These are phyloP conservation scores for Neocatenulostroma microsporum DNA, from an alignment of 2,329 filamentous ascomycete species.

Conservation along the genomic window DNA sequence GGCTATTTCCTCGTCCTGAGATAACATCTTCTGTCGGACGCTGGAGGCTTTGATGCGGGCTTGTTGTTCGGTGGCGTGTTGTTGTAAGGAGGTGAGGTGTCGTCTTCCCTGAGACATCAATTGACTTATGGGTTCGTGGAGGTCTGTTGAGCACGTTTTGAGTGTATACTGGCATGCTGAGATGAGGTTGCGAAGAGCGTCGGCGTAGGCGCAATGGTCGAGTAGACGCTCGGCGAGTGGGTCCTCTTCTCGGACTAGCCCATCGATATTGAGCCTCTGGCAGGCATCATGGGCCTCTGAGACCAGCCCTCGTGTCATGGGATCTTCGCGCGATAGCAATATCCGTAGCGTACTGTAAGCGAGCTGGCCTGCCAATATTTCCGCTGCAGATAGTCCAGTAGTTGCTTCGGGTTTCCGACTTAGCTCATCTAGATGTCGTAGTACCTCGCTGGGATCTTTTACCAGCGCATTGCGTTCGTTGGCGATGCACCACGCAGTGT, in stretches of 20 bases:
- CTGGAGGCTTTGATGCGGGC: constrained; percentile 9
- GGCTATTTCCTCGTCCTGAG: constrained; percentile 8
- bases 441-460: constrained; percentile 6
- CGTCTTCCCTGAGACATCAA: constrained; percentile 19
- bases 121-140: constrained; percentile 8
- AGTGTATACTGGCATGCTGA: constrained; percentile 10
- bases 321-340: too few relatives aligned
- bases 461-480: constrained; percentile 13
- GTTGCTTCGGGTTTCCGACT: not conserved
- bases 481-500: constrained; percentile 23
- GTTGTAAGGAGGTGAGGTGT: constrained; percentile 17
- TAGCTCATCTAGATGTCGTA: not conserved
- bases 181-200: constrained; percentile 15
- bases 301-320: too few relatives aligned
- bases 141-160: too few relatives aligned
- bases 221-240: constrained; percentile 13
- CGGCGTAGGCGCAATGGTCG: constrained; percentile 20
- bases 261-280: constrained; percentile 10
- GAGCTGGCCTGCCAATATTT: constrained; percentile 13
- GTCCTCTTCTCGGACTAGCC: constrained; percentile 8
- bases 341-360: constrained; percentile 12
- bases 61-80: constrained; percentile 17
- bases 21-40: constrained; percentile 11
- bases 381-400: constrained; percentile 8
- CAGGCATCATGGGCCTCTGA: too few relatives aligned